A percentile compares a stretch with the other conserved stretches of the same genome.
These are phyloP conservation scores for Penicillium lagena DNA, from an alignment of 495 filamentous ascomycete species.

Conservation along the genomic window DNA sequence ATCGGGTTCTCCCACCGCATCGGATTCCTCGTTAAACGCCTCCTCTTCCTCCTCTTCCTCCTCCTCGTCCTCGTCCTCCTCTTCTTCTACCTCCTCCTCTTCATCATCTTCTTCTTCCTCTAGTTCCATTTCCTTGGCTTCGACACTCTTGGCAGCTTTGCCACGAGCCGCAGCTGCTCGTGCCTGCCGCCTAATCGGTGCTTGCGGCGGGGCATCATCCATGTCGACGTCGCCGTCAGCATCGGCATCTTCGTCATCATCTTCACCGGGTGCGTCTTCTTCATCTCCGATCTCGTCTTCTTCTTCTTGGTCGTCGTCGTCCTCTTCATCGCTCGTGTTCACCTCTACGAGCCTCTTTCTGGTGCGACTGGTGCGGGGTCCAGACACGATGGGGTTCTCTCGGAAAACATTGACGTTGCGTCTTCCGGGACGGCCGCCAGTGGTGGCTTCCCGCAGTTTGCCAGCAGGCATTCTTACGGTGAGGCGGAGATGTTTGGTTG, in stretches of 20 bases:
- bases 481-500: constrained; percentile 61
- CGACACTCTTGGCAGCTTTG: constrained; percentile 44
- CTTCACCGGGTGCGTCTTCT: constrained; percentile 45
- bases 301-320: constrained; percentile 51
- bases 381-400: constrained; percentile 53
- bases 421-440: constrained; percentile 23
- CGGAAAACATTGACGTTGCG: constrained; percentile 43
- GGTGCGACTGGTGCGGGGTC: constrained; percentile 55
- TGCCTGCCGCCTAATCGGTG: constrained; percentile 26
- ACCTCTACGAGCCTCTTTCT: constrained; percentile 66
- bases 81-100: background rate
- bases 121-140: constrained; percentile 55
- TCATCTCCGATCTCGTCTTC: constrained; percentile 56
- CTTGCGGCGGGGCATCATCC: constrained; percentile 44
- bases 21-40: constrained; percentile 40
- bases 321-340: constrained; percentile 51
- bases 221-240: constrained; percentile 53
- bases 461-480: constrained; percentile 80
- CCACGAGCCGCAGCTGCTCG: constrained; percentile 25
- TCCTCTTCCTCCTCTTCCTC: constrained; percentile 52
- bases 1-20: constrained; percentile 46
- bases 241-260: constrained; percentile 53
- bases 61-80: constrained; percentile 42
- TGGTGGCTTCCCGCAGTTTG: constrained; percentile 73
- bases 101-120: constrained; percentile 41